A percentile compares a stretch with the other conserved stretches of the same genome.
Evolutionary conservation across 495 filamentous ascomycete genomes (phyloP).

Genomic region (Umbilicaria muhlenbergii): DNA sequence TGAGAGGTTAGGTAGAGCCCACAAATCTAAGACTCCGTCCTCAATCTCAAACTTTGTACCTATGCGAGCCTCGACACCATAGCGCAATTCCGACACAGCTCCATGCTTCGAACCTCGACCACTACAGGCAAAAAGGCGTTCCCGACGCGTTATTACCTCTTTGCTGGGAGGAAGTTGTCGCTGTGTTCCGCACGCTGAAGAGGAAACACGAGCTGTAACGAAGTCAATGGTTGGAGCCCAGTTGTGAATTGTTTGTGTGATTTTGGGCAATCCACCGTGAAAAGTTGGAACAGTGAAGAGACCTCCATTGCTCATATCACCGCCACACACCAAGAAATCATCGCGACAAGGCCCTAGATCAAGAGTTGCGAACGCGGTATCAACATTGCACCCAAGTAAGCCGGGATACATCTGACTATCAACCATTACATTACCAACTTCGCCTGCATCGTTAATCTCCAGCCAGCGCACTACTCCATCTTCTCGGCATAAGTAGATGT

Average conservation of each 20-base stretch:
- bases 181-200: not conserved
- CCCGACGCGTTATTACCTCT: constrained; percentile 5
- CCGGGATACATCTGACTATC: constrained; percentile 37
- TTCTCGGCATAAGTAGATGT: constrained; percentile 65
- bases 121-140: constrained; percentile 41
- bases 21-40: constrained; percentile 24
- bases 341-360: constrained; percentile 32
- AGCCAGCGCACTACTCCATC: constrained; percentile 46
- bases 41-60: constrained; percentile 34
- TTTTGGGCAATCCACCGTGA: constrained; percentile 19
- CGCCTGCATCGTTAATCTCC: constrained; percentile 1
- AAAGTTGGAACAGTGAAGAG: constrained; percentile 49
- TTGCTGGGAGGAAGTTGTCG: no score
- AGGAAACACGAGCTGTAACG: constrained; percentile 18
- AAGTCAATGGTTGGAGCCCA: constrained; percentile 75
- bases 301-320: constrained; percentile 67
- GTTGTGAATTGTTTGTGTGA: constrained; percentile 51
- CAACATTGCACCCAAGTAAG: constrained; percentile 43
- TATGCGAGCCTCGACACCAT: constrained; percentile 54
- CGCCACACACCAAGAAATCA: constrained; percentile 66
- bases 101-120: constrained; percentile 38
- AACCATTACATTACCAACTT: constrained; percentile 15
- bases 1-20: constrained; percentile 23
- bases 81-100: constrained; percentile 51
- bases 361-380: constrained; percentile 48